These are phyloP conservation scores for Globisporangium orthogonon DNA, from an alignment of 352 stramenopile genomes.

Conservation along the genomic window DNA sequence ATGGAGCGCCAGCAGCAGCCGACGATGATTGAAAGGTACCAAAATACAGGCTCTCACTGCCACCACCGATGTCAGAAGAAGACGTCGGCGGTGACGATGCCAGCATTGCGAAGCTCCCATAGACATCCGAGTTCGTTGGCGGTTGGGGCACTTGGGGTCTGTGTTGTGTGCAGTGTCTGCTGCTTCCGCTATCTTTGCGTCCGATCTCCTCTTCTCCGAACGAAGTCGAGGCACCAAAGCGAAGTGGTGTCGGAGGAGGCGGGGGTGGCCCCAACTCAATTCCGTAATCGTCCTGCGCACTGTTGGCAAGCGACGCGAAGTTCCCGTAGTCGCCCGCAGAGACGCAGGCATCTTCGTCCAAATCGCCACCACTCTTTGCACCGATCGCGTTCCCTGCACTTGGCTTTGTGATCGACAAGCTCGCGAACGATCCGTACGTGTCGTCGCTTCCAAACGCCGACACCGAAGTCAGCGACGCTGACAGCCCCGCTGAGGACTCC, in stretches of 20 bases:
- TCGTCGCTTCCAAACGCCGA: slow-evolving; percentile 7
- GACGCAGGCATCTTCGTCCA: background rate
- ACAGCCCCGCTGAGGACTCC: background rate
- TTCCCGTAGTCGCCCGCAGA: slow-evolving; percentile 30
- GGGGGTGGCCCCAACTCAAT: slow-evolving; percentile 18
- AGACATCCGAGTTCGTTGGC: slow-evolving; percentile 13
- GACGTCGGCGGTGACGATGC: slow-evolving; percentile 7
- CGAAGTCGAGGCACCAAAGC: background rate
- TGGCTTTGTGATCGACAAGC: slow-evolving; percentile 8
- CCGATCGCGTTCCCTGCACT: background rate
- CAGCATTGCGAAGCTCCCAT: slow-evolving; percentile 31
- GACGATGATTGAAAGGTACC: slow-evolving; percentile 15
- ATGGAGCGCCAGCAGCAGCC: background rate
- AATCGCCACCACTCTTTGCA: background rate
- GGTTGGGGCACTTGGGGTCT: background rate
- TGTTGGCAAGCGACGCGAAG: slow-evolving; percentile 28
- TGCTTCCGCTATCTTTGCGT: slow-evolving; percentile 1
- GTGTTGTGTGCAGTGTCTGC: background rate
- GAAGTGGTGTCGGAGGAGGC: slow-evolving; percentile 12
- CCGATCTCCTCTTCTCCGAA: background rate
- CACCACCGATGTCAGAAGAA: background rate
- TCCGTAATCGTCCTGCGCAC: background rate
- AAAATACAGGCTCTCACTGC: slow-evolving; percentile 7
- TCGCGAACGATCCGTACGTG: slow-evolving; percentile 23
- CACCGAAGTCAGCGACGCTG: background rate